A percentile compares a stretch with the other conserved stretches of the same genome.
phyloP scores from a whole-genome alignment of 768 basidiomycete species.

The Psilocybe tampanensis region DNA sequence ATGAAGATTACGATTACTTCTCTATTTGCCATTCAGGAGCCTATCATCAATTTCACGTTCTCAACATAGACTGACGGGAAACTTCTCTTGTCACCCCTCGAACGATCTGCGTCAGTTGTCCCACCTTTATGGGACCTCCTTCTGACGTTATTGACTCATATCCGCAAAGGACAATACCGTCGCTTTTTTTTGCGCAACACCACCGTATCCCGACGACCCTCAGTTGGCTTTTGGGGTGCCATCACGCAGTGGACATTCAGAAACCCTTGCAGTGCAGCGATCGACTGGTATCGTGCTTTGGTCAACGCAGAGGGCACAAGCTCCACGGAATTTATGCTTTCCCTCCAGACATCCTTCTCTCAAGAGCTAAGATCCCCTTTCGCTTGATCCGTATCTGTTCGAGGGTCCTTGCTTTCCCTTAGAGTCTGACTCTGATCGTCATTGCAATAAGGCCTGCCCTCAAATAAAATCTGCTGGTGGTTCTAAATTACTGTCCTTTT shows the following conservation, averaged over 20 bases:
- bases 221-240: not conserved
- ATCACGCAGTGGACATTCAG: too few species aligned
- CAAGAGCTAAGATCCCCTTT: constrained; percentile 21
- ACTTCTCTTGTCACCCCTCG: constrained; percentile 19
- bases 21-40: constrained; percentile 11
- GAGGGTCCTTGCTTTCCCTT: constrained; percentile 4
- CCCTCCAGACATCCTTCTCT: constrained; percentile 7
- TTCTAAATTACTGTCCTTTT: constrained; percentile 8
- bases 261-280: too few species aligned
- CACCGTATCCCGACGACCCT: not conserved
- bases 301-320: not conserved
- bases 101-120: constrained; percentile 8
- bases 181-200: not conserved
- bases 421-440: constrained; percentile 14
- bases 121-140: constrained; percentile 12
- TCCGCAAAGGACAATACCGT: constrained; percentile 13
- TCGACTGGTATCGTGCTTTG: too few species aligned
- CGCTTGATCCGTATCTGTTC: constrained; percentile 23
- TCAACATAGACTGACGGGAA: constrained; percentile 19
- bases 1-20: too few species aligned
- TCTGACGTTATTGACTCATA: constrained; percentile 20
- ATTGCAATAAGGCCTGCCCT: constrained; percentile 2
- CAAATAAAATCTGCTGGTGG: constrained; percentile 6
- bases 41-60: constrained; percentile 10
- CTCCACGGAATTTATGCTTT: not conserved